Conservation (phyloP, 192 early-diverging fungal species). For the Dispira parvispora region DNA sequence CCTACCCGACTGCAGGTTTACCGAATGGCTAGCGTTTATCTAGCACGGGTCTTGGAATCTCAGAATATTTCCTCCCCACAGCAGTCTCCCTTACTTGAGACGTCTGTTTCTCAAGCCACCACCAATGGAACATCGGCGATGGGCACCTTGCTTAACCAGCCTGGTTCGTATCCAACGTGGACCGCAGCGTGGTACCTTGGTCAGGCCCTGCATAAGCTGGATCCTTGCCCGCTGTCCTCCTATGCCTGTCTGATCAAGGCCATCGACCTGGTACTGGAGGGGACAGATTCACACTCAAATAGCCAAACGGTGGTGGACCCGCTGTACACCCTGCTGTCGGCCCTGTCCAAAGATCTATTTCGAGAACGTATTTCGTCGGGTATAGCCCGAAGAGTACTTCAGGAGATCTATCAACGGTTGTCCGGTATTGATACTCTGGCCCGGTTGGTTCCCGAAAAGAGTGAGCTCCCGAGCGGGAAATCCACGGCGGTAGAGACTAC, state of each 20-base stretch:
- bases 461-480: neutral
- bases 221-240: neutral
- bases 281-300: neutral
- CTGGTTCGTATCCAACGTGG: neutral
- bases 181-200: neutral
- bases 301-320: neutral
- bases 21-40: neutral
- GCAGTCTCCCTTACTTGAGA: too few relatives aligned
- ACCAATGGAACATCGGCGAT: neutral
- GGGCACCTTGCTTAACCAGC: neutral
- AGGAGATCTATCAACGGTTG: neutral
- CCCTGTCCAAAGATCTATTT: conserved; percentile 8
- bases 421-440: neutral
- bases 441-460: neutral
- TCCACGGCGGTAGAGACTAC: too few relatives aligned
- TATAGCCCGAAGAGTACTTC: neutral
- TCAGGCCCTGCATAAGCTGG: conserved; percentile 1
- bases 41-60: neutral
- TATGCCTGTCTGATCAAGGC: conserved; percentile 2
- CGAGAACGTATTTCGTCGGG: neutral
- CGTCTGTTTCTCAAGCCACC: neutral
- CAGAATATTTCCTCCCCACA: neutral
- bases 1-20: neutral
- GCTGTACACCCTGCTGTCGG: conserved; percentile 4
- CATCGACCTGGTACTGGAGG: neutral